Evolutionary conservation across 2,329 filamentous ascomycete genomes (phyloP).

Genomic region (Monilinia laxa): DNA sequence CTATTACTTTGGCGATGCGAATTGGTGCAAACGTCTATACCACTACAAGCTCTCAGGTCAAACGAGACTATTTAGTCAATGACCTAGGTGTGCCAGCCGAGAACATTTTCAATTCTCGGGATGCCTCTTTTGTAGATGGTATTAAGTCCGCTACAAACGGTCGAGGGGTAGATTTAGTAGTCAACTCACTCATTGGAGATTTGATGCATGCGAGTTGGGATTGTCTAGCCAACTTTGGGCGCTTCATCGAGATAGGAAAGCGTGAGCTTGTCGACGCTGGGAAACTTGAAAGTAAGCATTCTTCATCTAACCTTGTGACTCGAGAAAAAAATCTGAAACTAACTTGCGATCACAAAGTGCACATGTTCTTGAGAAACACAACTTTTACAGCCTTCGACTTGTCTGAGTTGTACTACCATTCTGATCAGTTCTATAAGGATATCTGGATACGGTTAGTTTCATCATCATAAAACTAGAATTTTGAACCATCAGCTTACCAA

Average conservation of each 20-base stretch:
- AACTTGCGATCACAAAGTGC: neutral
- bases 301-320: no score
- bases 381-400: neutral
- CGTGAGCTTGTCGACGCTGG: conserved; percentile 32
- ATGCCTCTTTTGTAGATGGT: conserved; percentile 36
- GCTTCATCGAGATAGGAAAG: conserved; percentile 47
- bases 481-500: no score
- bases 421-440: neutral
- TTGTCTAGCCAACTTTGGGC: conserved; percentile 43
- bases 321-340: no score
- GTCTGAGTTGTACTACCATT: neutral
- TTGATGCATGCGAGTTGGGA: conserved; percentile 40
- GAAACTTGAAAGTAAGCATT: neutral
- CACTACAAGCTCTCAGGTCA: conserved; percentile 35
- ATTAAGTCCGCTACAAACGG: conserved; percentile 36
- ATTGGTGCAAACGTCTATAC: conserved; percentile 41
- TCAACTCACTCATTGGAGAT: conserved; percentile 41
- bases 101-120: conserved; percentile 41
- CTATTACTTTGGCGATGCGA: conserved; percentile 40
- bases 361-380: neutral
- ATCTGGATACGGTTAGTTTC: neutral
- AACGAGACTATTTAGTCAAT: conserved; percentile 34
- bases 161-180: conserved; percentile 41
- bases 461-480: neutral
- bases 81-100: conserved; percentile 36